Evolutionary conservation across 1,284 basidiomycete species (phyloP), one percentile per base, ranked within the genome.

Genomic region (Cerrena zonata): DNA sequence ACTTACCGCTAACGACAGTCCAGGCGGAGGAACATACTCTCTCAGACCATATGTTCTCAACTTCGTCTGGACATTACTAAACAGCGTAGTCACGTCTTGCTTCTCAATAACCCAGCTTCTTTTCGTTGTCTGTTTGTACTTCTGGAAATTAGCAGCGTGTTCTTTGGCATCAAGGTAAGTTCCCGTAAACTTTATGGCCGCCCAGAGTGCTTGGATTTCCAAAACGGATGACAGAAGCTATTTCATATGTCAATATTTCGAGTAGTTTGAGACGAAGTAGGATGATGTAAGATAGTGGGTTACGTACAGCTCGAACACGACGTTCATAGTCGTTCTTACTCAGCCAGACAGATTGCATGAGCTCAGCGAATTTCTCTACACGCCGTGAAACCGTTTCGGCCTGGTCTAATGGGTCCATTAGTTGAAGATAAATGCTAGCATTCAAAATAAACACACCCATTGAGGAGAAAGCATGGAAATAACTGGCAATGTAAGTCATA

Each of bases 381-480:
- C 95, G 80, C 43, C 94, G 81, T 2, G 92, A 91, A 18, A 94
- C 93, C 0, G 92, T 96, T 65, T 97, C 93, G 4, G 91, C 89
- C 68, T 97, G 94, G 61, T 98, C 94, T 95, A 56, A 22, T 37
- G 49, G 7, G 34, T 5, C 39, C 23, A 34, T 23, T 46, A 5
- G 30, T n/a, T 42, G 27, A 45, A 36, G 48, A 30, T 39, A 23
- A 13, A 26, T 37, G 39, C 26, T 10, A 26, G 26, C 5, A 48
- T 3, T 46, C 38, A 3, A 46, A 24, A 13, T 5, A 40, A 22
- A 65, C 80, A 55, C 58, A 92, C 93, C 92, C 86, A 96, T 94
- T 1, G 91, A 87, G 0, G 93, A 95, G 67, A 99, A 99, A 0
- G 95, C 95, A 66, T 99, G 95, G 76, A 99, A 99, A 70, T 82